Conservation (phyloP, 108 stramenopile species). For the Aurantiochytrium sp. region DNA sequence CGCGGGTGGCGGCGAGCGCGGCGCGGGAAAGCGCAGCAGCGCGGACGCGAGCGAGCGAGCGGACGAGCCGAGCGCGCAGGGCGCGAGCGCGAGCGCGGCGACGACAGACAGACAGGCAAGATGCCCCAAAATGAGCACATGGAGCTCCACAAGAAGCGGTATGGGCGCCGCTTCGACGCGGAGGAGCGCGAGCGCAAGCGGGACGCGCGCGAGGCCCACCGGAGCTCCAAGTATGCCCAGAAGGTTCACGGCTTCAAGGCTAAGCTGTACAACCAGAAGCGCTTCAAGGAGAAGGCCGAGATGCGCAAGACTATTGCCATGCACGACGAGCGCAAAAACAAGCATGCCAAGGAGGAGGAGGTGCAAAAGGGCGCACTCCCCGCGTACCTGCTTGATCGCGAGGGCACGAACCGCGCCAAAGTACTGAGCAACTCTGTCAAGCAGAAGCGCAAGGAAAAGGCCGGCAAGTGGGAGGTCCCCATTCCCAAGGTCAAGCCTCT, state of each 20-base stretch:
- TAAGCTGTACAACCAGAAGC: conserved; percentile 87
- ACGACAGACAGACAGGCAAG: background rate
- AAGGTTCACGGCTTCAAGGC: conserved; percentile 92
- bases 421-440: conserved; percentile 96
- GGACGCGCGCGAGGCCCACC: conserved; percentile 91
- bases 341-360: conserved; percentile 84
- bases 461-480: conserved; percentile 99
- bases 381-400: conserved; percentile 93
- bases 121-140: conserved; percentile 99
- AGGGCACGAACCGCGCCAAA: conserved; percentile 93
- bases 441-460: conserved; percentile 99
- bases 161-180: conserved; percentile 91
- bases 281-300: conserved; percentile 98
- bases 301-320: conserved; percentile 97
- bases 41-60: too few species aligned
- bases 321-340: conserved; percentile 90
- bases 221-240: conserved; percentile 86
- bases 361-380: conserved; percentile 91
- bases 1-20: too few species aligned
- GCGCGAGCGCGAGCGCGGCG: background rate
- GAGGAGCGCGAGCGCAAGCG: conserved; percentile 85
- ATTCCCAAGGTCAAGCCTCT: conserved; percentile 98
- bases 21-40: too few species aligned
- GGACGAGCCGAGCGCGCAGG: background rate
- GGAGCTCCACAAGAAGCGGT: conserved; percentile 96